A percentile compares a stretch with the other conserved stretches of the same genome.
Conservation (phyloP, 2,329 filamentous ascomycete genomes). For the Fusarium nisikadoi region DNA sequence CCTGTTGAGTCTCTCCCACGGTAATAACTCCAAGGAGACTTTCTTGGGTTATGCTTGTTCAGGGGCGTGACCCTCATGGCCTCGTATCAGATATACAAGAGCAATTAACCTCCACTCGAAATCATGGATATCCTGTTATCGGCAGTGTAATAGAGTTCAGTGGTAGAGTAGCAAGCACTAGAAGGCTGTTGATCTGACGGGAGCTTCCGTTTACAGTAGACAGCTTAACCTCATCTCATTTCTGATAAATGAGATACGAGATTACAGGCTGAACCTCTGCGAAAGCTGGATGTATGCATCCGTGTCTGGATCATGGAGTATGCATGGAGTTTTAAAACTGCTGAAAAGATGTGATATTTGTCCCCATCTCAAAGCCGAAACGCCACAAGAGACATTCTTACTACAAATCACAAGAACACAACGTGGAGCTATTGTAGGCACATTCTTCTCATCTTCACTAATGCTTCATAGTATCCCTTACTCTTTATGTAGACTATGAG, state of each 20-base stretch:
- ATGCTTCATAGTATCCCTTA: not conserved
- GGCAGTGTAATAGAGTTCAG: constrained; percentile 33
- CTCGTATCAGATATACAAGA: constrained; percentile 12
- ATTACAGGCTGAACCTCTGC: not conserved
- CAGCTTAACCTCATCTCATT: not conserved
- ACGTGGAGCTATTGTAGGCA: not conserved
- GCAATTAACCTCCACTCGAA: constrained; percentile 2
- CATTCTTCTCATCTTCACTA: not conserved
- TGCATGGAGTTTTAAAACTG: not conserved
- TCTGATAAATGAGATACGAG: not conserved
- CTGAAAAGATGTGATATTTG: not conserved
- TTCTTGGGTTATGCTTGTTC: constrained; percentile 7
- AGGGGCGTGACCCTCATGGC: constrained; percentile 10
- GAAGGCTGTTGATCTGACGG: constrained; percentile 20
- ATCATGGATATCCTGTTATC: not conserved
- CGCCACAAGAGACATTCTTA: not conserved
- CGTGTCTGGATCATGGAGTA: not conserved
- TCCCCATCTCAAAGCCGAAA: not conserved
- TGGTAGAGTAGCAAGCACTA: constrained; percentile 15
- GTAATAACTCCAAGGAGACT: not conserved
- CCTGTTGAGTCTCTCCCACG: not conserved
- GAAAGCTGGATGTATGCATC: not conserved
- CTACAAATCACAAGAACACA: not conserved
- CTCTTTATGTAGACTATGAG: not conserved
- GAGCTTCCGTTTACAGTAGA: constrained; percentile 25